Evolutionary conservation across 1,139 yeast species (phyloP).

Genomic region (Pichia sp.): DNA sequence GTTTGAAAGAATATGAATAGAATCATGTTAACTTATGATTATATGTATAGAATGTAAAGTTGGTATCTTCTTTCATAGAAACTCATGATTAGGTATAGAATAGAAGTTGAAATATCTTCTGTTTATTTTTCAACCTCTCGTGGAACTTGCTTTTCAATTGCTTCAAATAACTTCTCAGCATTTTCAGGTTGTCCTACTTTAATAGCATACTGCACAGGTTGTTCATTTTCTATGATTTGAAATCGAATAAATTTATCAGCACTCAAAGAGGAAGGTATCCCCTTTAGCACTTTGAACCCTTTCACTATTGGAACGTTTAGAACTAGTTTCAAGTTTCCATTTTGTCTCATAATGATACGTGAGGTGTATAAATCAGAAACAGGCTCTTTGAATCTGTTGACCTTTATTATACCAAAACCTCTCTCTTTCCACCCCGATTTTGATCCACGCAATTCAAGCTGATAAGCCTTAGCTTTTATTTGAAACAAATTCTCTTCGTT

Average conservation of each 20-base stretch:
- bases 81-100: not conserved
- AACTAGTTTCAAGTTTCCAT: slow-evolving; percentile 76
- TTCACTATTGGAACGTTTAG: slow-evolving; percentile 63
- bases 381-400: slow-evolving; percentile 48
- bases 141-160: slow-evolving; percentile 33
- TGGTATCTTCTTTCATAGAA: not conserved
- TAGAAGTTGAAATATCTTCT: slow-evolving; percentile 1
- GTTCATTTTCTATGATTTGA: slow-evolving; percentile 39
- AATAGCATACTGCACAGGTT: slow-evolving; percentile 77
- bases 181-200: slow-evolving; percentile 60
- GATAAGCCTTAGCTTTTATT: slow-evolving; percentile 74
- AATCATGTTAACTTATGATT: not conserved
- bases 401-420: slow-evolving; percentile 81
- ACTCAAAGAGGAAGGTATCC: slow-evolving; percentile 76
- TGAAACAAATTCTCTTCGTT: slow-evolving; percentile 64
- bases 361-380: slow-evolving; percentile 31
- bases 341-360: slow-evolving; percentile 85
- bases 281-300: slow-evolving; percentile 56
- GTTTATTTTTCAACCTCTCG: slow-evolving; percentile 7
- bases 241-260: slow-evolving; percentile 71
- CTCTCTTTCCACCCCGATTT: slow-evolving; percentile 91
- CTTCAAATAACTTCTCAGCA: slow-evolving; percentile 51
- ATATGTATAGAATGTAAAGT: not conserved
- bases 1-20: slow-evolving; percentile 31
- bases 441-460: slow-evolving; percentile 55